A percentile compares a stretch with the other conserved stretches of the same genome.
Conservation (phyloP, 192 early-diverging fungal genomes). For the Phlyctochytrium arcticum region DNA sequence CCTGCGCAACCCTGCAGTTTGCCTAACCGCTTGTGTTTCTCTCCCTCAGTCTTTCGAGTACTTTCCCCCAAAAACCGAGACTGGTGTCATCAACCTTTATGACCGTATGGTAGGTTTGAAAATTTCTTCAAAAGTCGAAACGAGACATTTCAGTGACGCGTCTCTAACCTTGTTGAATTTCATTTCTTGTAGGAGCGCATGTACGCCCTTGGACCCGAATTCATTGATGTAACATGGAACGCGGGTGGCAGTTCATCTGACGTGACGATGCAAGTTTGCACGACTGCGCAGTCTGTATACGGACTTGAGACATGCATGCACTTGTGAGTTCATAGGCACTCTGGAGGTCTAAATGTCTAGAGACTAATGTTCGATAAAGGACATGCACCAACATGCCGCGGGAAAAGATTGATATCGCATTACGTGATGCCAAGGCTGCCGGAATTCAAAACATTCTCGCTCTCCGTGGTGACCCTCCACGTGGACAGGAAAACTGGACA, state of each 20-base stretch:
- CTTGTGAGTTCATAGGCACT: slow-evolving; percentile 51
- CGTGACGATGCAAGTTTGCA: slow-evolving; percentile 77
- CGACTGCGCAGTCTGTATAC: slow-evolving; percentile 87
- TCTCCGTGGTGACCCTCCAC: slow-evolving; percentile 90
- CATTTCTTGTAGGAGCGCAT: slow-evolving; percentile 85
- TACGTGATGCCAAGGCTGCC: slow-evolving; percentile 79
- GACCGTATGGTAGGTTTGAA: slow-evolving; percentile 69
- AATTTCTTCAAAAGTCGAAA: neutral
- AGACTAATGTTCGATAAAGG: neutral
- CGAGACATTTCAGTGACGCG: neutral
- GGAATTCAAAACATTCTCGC: slow-evolving; percentile 98
- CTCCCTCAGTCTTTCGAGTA: slow-evolving; percentile 93
- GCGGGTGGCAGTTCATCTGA: slow-evolving; percentile 88
- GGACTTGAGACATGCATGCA: slow-evolving; percentile 97
- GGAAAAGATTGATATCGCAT: slow-evolving; percentile 79
- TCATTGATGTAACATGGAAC: slow-evolving; percentile 93
- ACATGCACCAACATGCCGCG: slow-evolving; percentile 97
- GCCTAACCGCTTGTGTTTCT: no score
- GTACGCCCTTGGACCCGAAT: slow-evolving; percentile 89
- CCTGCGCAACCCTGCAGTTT: no score
- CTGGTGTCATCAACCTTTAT: slow-evolving; percentile 93
- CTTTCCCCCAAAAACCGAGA: slow-evolving; percentile 96
- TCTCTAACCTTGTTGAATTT: neutral
- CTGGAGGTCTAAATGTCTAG: no score
- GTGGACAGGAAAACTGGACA: slow-evolving; percentile 75